phyloP scores from a whole-genome alignment of 805 yeast genomes.

The Monosporozyma yasuniensis region DNA sequence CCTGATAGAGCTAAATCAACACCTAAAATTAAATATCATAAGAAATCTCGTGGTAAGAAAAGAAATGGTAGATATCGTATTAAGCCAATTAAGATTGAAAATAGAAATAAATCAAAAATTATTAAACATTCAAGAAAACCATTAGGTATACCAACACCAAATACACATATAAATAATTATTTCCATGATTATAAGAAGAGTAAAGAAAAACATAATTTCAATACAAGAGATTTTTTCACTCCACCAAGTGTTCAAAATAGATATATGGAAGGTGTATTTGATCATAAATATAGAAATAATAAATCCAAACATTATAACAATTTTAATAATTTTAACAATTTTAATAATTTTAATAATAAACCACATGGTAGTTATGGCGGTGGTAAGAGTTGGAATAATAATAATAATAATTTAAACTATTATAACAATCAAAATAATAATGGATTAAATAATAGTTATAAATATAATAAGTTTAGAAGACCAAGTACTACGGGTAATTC shows the following conservation, averaged over 20 bases:
- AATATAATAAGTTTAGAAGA: slow-evolving; percentile 14
- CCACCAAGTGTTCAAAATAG: slow-evolving; percentile 67
- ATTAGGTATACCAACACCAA: slow-evolving; percentile 56
- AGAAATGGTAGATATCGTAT: slow-evolving; percentile 11
- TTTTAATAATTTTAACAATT: slow-evolving; percentile 10
- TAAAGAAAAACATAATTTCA: slow-evolving; percentile 30
- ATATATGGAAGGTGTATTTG: slow-evolving; percentile 57
- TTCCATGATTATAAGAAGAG: slow-evolving; percentile 30
- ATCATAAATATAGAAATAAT: slow-evolving; percentile 16
- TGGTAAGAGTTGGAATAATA: slow-evolving; percentile 8
- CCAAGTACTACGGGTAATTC: slow-evolving; percentile 20
- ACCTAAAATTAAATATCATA: slow-evolving; percentile 25
- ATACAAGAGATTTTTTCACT: slow-evolving; percentile 67
- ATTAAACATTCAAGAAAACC: slow-evolving; percentile 43
- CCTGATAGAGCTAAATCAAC: slow-evolving; percentile 21
- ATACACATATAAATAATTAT: slow-evolving; percentile 34
- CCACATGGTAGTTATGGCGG: slow-evolving; percentile 1
- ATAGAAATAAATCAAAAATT: slow-evolving; percentile 19
- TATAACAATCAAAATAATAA: no score
- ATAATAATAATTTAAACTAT: slow-evolving; percentile 2
- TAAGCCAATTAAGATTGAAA: slow-evolving; percentile 23
- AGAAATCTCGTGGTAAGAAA: slow-evolving; percentile 18
- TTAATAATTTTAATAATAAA: slow-evolving; percentile 3
- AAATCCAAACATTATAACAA: slow-evolving; percentile 22
- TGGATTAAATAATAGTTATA: background rate